phyloP scores from a whole-genome alignment of 768 basidiomycete genomes.

The Xerocomellus dryophilus region DNA sequence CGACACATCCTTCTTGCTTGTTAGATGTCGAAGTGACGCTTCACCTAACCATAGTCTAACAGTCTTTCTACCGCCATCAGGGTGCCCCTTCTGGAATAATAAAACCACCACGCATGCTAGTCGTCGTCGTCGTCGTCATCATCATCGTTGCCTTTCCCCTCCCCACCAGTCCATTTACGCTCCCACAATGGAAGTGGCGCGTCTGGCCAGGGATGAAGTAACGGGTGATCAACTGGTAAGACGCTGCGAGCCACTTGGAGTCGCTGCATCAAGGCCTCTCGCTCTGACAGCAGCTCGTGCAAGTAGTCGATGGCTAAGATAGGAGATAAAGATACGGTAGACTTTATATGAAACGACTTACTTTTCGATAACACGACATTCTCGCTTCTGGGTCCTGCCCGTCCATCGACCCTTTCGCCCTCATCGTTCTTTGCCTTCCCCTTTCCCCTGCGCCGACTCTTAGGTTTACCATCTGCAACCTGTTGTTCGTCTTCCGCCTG shows the following conservation, averaged over 20 bases:
- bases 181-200: slow-evolving; percentile 62
- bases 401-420: slow-evolving; percentile 70
- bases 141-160: slow-evolving; percentile 46
- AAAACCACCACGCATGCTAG: slow-evolving; percentile 9
- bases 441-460: slow-evolving; percentile 37
- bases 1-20: slow-evolving; percentile 6
- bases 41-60: neutral
- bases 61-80: neutral
- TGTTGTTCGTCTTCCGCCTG: slow-evolving; percentile 64
- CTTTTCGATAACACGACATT: slow-evolving; percentile 87
- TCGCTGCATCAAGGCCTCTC: slow-evolving; percentile 52
- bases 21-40: slow-evolving; percentile 1
- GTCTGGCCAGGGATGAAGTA: slow-evolving; percentile 34
- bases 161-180: slow-evolving; percentile 79
- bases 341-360: slow-evolving; percentile 36
- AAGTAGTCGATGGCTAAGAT: slow-evolving; percentile 81
- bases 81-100: neutral
- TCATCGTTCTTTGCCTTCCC: slow-evolving; percentile 43
- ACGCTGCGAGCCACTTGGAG: slow-evolving; percentile 55
- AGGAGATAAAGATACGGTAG: neutral
- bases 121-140: slow-evolving; percentile 51
- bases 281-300: slow-evolving; percentile 60
- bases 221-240: slow-evolving; percentile 62
- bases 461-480: slow-evolving; percentile 33
- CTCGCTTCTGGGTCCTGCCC: slow-evolving; percentile 88